Percentiles rank a stretch among this genome's conserved stretches.
phyloP scores from a whole-genome alignment of 164 flowering plant genomes.

The Dillenia suffruticosa region DNA sequence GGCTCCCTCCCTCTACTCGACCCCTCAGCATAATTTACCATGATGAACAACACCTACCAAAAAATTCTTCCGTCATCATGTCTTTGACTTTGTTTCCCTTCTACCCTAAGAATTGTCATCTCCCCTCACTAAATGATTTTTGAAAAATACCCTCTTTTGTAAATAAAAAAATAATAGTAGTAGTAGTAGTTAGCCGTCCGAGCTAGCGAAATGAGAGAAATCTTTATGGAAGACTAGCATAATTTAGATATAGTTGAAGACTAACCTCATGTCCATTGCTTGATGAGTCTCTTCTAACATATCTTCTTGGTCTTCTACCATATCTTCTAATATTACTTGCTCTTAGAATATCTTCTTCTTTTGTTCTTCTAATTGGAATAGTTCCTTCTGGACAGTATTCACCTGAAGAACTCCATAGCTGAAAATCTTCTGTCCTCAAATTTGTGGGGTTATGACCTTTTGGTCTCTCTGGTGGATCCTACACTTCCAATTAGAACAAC shows the following conservation, averaged over 20 bases:
- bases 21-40: no score
- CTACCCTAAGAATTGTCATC: no score
- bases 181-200: no score
- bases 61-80: no score
- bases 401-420: slow-evolving; percentile 65
- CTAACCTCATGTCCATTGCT: slow-evolving; percentile 93
- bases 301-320: slow-evolving; percentile 57
- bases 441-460: slow-evolving; percentile 34
- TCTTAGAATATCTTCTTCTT: slow-evolving; percentile 65
- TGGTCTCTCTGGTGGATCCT: slow-evolving; percentile 93
- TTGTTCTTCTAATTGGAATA: slow-evolving; percentile 88
- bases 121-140: no score
- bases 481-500: background rate
- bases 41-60: no score
- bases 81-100: no score
- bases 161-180: no score
- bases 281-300: slow-evolving; percentile 59
- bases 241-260: background rate
- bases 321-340: slow-evolving; percentile 54
- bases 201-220: no score
- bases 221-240: no score
- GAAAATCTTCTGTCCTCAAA: slow-evolving; percentile 37
- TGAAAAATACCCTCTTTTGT: no score
- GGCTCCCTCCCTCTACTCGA: no score
- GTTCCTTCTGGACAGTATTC: slow-evolving; percentile 89